Evolutionary conservation across 768 basidiomycete species (phyloP).

Genomic region (Lactarius tabidus): DNA sequence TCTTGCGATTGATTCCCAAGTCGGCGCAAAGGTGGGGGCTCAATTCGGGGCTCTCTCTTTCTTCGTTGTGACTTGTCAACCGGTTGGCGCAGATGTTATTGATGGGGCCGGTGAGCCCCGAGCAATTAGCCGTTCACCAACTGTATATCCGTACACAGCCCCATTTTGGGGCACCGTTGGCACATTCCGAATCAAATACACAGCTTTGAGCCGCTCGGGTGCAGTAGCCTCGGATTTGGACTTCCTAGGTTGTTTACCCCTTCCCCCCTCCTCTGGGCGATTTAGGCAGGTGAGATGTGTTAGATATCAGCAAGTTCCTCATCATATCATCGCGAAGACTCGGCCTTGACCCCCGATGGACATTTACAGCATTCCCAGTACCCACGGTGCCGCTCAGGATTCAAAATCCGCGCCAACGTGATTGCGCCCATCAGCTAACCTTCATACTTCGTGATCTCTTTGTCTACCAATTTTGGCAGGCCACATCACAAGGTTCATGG

Average conservation of each 20-base stretch:
- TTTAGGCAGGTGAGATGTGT: constrained; percentile 1
- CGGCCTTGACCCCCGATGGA: neutral
- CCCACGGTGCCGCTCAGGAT: constrained; percentile 13
- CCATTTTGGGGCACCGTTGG: neutral
- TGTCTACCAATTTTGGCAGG: constrained; percentile 11
- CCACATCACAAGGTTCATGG: constrained; percentile 13
- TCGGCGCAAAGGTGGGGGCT: neutral
- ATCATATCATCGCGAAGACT: neutral
- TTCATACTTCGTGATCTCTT: constrained; percentile 11
- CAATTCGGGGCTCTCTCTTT: neutral
- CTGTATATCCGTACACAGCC: constrained; percentile 4
- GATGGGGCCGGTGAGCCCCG: constrained; percentile 14
- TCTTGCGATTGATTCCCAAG: neutral
- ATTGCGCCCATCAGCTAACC: constrained; percentile 24
- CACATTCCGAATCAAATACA: constrained; percentile 2
- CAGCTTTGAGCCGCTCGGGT: neutral
- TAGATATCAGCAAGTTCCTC: neutral
- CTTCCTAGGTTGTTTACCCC: too few relatives aligned
- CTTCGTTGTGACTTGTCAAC: neutral
- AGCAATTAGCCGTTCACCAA: constrained; percentile 10
- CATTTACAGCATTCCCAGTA: constrained; percentile 1
- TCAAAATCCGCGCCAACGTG: constrained; percentile 17
- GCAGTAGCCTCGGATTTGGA: neutral
- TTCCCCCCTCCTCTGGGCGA: neutral
- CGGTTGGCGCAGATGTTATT: constrained; percentile 1